phyloP scores from a whole-genome alignment of 371 early-diverging fungal species.

The Syncephalastrum racemosum region DNA sequence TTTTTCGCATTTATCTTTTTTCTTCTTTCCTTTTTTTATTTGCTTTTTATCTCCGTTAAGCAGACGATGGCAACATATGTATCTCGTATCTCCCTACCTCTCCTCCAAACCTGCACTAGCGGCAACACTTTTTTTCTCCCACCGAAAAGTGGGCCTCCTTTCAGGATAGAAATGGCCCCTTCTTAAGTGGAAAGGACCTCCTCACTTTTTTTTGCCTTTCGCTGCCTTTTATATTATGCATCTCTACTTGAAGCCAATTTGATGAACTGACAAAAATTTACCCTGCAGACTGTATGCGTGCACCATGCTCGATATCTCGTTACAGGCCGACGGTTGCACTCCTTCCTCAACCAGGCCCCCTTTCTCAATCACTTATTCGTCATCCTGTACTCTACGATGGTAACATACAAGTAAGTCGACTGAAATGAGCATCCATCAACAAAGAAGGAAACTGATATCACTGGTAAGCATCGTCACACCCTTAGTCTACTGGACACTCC shows the following conservation, averaged over 20 bases:
- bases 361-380: constrained; percentile 43
- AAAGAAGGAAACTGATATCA: not conserved
- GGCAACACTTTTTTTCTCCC: too few relatives aligned
- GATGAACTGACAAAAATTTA: not conserved
- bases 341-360: constrained; percentile 31
- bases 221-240: not conserved
- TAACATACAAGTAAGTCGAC: constrained; percentile 44
- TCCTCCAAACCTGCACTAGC: not conserved
- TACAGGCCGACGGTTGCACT: constrained; percentile 16
- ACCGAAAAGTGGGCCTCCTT: too few relatives aligned
- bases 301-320: constrained; percentile 35
- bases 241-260: not conserved
- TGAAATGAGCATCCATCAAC: not conserved
- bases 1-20: not conserved
- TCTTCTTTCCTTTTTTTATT: not conserved
- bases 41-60: too few relatives aligned
- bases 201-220: not conserved
- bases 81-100: not conserved
- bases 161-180: too few relatives aligned
- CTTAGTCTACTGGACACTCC: constrained; percentile 54
- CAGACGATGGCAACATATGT: not conserved
- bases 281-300: constrained; percentile 17
- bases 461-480: constrained; percentile 52
- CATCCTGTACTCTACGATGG: constrained; percentile 40
- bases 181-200: not conserved